Evolutionary conservation across 768 basidiomycete species (phyloP), one percentile per base, ranked within the genome.

Genomic region (Lentinula guzmanii): DNA sequence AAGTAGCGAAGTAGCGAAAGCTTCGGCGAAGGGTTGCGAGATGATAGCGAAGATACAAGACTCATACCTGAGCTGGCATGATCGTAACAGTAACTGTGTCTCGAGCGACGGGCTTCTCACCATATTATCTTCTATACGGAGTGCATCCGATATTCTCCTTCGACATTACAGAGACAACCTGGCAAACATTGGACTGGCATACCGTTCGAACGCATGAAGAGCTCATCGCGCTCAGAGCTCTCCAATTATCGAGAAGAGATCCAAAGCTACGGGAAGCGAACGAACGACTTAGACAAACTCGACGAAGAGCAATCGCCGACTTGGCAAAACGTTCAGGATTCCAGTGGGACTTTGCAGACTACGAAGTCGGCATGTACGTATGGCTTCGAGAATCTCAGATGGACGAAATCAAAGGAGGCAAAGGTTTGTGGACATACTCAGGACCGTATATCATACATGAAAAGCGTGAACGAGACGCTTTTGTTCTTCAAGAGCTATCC

Each of bases 121-220:
- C 75, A 0, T 76, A 71, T 54, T 74, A 66, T 42, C 59, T 76
- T 13, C 48, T 70, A 4, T 71, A 76, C 57, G 70, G 76, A 3
- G 31, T 66, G 0, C 67, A 74, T 13, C 70, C 71, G 0, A 46
- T 76, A 0, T 67, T 76, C 24, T 63, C 70, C 0, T 71, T 73
- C 48, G 69, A 76, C 28, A 28, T 75, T 0, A 15, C 63, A 0
- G 70, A 78, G 34, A 61, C 59, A 0, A 76, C 68, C 0, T 76
- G 71, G 71, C 64, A 69, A 13, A 64, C 65, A 0, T 65, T 71
- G 0, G 67, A 71, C 16, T 73, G 71, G 71, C 39, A 70, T 37
- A 57, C 33, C 0, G 62, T 70, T 6, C 21, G 42, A 1, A 61
- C 65, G 2, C 66, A 69, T 3, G 66, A 69, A 11, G 70, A 74